Percentiles rank a stretch among this genome's conserved stretches.
Conservation (phyloP, 352 stramenopile genomes). For the Globisporangium apiculatum region DNA sequence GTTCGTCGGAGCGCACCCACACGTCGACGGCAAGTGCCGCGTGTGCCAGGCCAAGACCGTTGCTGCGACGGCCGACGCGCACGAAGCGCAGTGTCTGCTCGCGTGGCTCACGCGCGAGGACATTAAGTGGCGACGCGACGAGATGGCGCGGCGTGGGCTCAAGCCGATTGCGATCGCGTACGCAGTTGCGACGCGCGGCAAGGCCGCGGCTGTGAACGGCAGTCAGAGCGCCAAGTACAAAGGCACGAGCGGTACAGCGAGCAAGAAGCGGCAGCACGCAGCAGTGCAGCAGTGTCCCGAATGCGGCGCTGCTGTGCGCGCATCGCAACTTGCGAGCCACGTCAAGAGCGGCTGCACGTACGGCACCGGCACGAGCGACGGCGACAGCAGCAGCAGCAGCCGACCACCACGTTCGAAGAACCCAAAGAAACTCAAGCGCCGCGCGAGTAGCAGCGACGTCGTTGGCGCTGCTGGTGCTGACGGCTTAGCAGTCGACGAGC, state of each 20-base stretch:
- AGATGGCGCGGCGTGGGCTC: conserved; percentile 27
- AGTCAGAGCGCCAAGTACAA: conserved; percentile 12
- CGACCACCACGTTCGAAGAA: conserved; percentile 25
- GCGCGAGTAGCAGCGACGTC: conserved; percentile 1
- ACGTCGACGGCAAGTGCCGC: conserved; percentile 36
- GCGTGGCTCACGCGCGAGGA: conserved; percentile 49
- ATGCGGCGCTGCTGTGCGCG: conserved; percentile 51
- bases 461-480: background rate
- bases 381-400: background rate
- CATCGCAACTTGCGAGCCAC: conserved; percentile 64
- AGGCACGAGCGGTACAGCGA: conserved; percentile 6
- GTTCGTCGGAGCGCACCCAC: conserved; percentile 21
- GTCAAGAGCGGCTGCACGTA: conserved; percentile 49
- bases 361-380: conserved; percentile 2
- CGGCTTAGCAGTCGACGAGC: conserved; percentile 22
- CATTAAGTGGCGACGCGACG: conserved; percentile 23
- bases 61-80: conserved; percentile 24
- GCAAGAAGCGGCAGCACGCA: conserved; percentile 34
- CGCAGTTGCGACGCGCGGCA: conserved; percentile 9
- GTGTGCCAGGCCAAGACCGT: conserved; percentile 50
- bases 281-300: conserved; percentile 48
- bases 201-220: conserved; percentile 15
- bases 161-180: conserved; percentile 38
- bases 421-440: conserved; percentile 31
- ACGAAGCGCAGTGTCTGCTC: conserved; percentile 62